phyloP scores from a whole-genome alignment of 2,329 filamentous ascomycete species.

The Colletotrichum sp. region DNA sequence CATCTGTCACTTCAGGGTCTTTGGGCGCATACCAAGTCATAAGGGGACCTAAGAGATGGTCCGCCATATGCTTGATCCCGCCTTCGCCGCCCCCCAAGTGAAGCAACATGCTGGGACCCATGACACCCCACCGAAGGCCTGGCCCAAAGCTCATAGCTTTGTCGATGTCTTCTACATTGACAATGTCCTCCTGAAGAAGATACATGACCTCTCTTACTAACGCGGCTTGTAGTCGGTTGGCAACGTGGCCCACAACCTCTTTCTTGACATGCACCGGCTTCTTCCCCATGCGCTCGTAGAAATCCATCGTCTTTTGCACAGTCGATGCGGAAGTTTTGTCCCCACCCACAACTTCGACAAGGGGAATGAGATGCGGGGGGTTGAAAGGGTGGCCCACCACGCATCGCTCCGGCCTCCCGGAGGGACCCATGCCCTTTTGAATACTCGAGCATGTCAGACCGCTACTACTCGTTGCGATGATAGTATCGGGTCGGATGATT shows the following conservation, averaged over 20 bases:
- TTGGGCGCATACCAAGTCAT: constrained; percentile 17
- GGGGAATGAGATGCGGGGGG: constrained; percentile 51
- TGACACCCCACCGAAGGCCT: constrained; percentile 25
- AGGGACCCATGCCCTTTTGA: constrained; percentile 9
- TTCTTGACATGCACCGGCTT: constrained; percentile 42
- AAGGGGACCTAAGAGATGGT: constrained; percentile 15
- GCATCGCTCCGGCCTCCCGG: constrained; percentile 33
- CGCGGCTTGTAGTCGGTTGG: constrained; percentile 45
- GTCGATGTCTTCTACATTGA: constrained; percentile 3
- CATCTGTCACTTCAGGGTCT: neutral
- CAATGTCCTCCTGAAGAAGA: constrained; percentile 3
- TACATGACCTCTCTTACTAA: constrained; percentile 8
- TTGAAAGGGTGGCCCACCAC: constrained; percentile 54
- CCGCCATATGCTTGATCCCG: constrained; percentile 22
- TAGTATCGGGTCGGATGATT: constrained; percentile 30
- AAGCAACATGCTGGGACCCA: constrained; percentile 17
- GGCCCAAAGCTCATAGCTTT: constrained; percentile 19
- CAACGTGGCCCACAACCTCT: constrained; percentile 47
- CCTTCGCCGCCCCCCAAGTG: constrained; percentile 24
- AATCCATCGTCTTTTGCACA: constrained; percentile 33
- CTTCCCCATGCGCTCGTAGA: constrained; percentile 45
- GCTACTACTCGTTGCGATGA: constrained; percentile 38
- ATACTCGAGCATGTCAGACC: constrained; percentile 38
- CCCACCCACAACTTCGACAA: constrained; percentile 50
- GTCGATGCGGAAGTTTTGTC: constrained; percentile 28